These are phyloP conservation scores for Salix koriyanagi DNA, from an alignment of 345 rosid genomes.

Conservation along the genomic window DNA sequence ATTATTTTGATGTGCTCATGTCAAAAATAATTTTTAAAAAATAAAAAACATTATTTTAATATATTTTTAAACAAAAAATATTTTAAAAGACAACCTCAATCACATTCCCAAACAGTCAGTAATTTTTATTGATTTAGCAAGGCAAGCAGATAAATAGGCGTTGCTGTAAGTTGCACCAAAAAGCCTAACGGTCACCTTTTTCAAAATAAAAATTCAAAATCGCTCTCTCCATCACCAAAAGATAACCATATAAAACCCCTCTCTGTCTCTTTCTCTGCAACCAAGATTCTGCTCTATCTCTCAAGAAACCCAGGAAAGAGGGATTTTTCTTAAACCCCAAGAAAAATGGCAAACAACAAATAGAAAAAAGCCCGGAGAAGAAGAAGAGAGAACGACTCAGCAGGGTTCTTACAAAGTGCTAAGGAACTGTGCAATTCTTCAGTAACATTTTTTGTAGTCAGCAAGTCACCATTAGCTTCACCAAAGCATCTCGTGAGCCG, in stretches of 20 bases:
- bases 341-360: constrained; percentile 26
- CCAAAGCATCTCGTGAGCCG: not conserved
- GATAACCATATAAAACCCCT: not conserved
- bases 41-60: too few relatives aligned
- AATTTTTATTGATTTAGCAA: not conserved
- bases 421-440: constrained; percentile 74
- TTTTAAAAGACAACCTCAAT: not conserved
- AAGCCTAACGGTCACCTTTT: constrained; percentile 44
- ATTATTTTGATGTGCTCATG: too few relatives aligned
- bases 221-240: not conserved
- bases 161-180: not conserved
- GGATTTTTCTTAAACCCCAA: not conserved
- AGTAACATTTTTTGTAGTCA: constrained; percentile 80
- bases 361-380: constrained; percentile 15
- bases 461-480: constrained; percentile 24
- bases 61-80: too few relatives aligned
- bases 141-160: constrained; percentile 15
- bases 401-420: constrained; percentile 78
- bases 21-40: too few relatives aligned
- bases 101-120: too few relatives aligned
- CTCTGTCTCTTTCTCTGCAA: not conserved
- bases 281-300: not conserved
- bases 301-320: not conserved
- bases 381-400: constrained; percentile 40
- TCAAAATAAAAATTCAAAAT: constrained; percentile 34